These are phyloP conservation scores for Prunella vulgaris DNA, from an alignment of 257 asterid genomes.

Conservation along the genomic window DNA sequence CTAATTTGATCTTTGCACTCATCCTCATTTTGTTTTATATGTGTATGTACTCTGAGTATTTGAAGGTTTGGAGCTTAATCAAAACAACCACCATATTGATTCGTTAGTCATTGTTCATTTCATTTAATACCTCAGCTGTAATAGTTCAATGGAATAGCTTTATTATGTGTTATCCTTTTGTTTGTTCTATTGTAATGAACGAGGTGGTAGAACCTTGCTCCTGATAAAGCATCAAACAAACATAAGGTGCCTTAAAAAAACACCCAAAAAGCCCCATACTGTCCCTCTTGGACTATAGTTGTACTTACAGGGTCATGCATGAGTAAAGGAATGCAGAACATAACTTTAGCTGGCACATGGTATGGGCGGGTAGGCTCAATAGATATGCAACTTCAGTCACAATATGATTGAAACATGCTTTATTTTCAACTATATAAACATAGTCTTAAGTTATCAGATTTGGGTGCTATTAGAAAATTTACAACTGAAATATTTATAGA, in stretches of 20 bases:
- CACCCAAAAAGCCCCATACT: neutral
- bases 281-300: neutral
- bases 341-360: neutral
- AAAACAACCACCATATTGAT: neutral
- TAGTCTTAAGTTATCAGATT: neutral
- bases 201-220: neutral
- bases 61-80: neutral
- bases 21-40: neutral
- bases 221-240: neutral
- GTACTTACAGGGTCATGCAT: neutral
- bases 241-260: neutral
- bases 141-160: neutral
- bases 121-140: neutral
- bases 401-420: neutral
- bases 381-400: neutral
- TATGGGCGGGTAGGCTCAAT: neutral
- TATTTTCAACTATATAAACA: neutral
- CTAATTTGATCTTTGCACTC: neutral
- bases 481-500: neutral
- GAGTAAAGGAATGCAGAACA: neutral
- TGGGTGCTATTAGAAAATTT: neutral
- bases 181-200: neutral
- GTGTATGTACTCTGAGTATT: neutral
- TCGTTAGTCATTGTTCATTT: neutral
- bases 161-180: neutral